Evolutionary conservation across 331 rosid species (phyloP), one percentile per base, ranked within the genome.

Genomic region (Cydonia oblonga): DNA sequence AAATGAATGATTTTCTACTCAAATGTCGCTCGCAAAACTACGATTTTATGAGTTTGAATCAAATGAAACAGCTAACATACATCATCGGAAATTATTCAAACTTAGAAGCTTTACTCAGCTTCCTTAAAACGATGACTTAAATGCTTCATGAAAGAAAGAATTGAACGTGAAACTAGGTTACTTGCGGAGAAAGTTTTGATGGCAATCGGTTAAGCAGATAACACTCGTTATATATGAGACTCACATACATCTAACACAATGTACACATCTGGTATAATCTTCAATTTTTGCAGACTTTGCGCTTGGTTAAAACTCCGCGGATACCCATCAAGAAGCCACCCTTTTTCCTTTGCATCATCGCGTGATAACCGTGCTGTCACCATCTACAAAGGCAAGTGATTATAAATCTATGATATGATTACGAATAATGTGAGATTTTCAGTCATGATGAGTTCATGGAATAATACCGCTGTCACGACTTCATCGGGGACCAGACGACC

Each of bases 251-350:
- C 89, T 75, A 93, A 81, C 22, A 89, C 78, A 22, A 93, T 70
- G 84, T 85, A 93, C 71, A 89, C 62, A 81, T 91, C 96, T 22
- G 97, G 97, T 42, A 85, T 80, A 56, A 93, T 93, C 81, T 89
- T 86, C 85, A 81, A 56, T 70, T 84, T 75, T 79, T 91, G 93
- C 75, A 93, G 77, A 79, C 90, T 86, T 81, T 89, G 86, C 9
- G 97, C 96, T 83, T 93, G 98, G 26, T 72, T 24, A 28, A 70
- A 72, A 71, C 88, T 93, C 82, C 98, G 83, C 28, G 98, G 97
- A 81, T 84, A 93, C 26, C 98, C 98, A 76, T 93, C 98, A 72
- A 93, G 88, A 87, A 93, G 98, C 98, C 98, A 93, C 71, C 98
- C 98, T 14, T 77, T 93, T 77, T 81, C 83, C 71, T 83, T 87